Conservation (phyloP, 768 basidiomycete genomes). For the Pleurotus tuber-regium region DNA sequence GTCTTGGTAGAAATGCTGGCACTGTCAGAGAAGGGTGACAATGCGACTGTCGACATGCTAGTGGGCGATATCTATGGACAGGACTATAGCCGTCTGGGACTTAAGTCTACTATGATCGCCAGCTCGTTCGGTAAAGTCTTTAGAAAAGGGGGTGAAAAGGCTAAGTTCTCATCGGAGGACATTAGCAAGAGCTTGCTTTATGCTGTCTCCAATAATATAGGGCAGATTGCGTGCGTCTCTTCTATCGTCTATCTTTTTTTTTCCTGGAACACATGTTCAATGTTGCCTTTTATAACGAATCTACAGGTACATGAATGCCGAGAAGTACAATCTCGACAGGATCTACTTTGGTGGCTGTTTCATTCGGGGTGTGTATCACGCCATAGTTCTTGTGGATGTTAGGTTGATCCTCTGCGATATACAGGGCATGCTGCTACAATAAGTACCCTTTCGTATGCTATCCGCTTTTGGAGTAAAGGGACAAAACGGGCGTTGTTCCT, state of each 20-base stretch:
- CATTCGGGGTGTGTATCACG: constrained; percentile 74
- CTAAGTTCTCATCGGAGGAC: constrained; percentile 84
- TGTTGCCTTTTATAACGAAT: too few species aligned
- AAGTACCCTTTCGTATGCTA: constrained; percentile 96
- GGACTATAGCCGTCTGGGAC: constrained; percentile 91
- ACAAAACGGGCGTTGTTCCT: constrained; percentile 95
- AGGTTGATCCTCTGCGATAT: constrained; percentile 14
- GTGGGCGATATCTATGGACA: constrained; percentile 99
- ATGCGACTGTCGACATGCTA: constrained; percentile 94
- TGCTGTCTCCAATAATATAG: constrained; percentile 98
- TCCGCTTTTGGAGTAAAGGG: constrained; percentile 99
- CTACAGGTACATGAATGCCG: constrained; percentile 98
- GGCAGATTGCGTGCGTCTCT: constrained; percentile 92
- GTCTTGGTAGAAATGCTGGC: constrained; percentile 84
- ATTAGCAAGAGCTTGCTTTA: constrained; percentile 93
- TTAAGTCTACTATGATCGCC: constrained; percentile 97
- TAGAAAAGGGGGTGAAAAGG: constrained; percentile 79
- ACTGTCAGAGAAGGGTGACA: constrained; percentile 92
- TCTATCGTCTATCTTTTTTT: too few species aligned
- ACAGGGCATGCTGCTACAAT: constrained; percentile 96
- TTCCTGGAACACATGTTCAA: not conserved
- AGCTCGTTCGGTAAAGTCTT: constrained; percentile 99
- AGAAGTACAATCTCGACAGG: constrained; percentile 93
- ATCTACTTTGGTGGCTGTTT: constrained; percentile 99
- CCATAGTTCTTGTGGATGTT: not conserved